These are phyloP conservation scores for Casaregolazyma lundiana DNA, from an alignment of 1,139 yeast genomes.

Conservation along the genomic window DNA sequence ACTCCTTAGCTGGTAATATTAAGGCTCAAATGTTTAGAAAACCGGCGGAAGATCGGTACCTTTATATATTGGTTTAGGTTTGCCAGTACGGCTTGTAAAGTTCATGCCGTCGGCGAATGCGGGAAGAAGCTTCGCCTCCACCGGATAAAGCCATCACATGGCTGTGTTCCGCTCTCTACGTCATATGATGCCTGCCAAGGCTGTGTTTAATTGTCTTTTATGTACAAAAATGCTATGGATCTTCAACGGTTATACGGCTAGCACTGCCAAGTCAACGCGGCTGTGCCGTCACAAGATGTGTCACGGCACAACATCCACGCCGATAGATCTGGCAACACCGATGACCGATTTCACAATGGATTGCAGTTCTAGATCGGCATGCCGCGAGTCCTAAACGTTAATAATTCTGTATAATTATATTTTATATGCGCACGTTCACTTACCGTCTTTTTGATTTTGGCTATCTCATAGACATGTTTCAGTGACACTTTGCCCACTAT, in stretches of 20 bases:
- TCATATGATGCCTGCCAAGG: slow-evolving; percentile 1
- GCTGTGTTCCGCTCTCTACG: background rate
- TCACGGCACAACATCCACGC: slow-evolving; percentile 67
- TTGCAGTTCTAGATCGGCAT: slow-evolving; percentile 63
- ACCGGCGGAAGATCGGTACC: no score
- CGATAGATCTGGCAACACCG: slow-evolving; percentile 84
- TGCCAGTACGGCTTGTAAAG: no score
- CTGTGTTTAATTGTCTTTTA: background rate
- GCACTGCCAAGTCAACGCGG: background rate
- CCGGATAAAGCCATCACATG: background rate
- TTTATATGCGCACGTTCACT: slow-evolving; percentile 14
- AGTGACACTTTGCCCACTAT: slow-evolving; percentile 70
- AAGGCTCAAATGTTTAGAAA: no score
- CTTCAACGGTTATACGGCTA: slow-evolving; percentile 1
- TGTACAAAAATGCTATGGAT: slow-evolving; percentile 1
- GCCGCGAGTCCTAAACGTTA: slow-evolving; percentile 55
- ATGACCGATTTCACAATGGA: slow-evolving; percentile 77
- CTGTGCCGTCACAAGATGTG: background rate
- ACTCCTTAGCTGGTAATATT: no score
- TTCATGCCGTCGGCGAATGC: no score
- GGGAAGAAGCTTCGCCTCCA: background rate
- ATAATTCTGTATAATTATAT: background rate
- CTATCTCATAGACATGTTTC: slow-evolving; percentile 91
- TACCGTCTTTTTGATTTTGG: slow-evolving; percentile 76
- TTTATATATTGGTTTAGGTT: no score